Evolutionary conservation across 176 grass and related monocot genomes (phyloP), one percentile per base, ranked within the genome.

Genomic region (Carex parvula): DNA sequence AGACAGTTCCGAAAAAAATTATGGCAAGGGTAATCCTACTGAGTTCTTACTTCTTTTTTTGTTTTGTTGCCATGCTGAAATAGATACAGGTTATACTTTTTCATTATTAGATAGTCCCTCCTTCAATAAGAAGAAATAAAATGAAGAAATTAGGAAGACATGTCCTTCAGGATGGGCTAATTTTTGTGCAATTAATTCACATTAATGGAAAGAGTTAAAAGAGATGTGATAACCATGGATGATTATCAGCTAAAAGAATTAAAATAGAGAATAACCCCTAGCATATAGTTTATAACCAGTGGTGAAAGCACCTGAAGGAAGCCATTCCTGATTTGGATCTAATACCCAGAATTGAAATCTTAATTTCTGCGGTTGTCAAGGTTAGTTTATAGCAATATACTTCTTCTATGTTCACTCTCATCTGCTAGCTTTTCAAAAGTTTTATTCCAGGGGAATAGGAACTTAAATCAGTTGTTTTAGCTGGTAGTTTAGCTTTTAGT

Each of bases 261-360:
- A 44, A 42, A 81, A 13, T 32, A 81, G 33, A 61, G 79, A 81
- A 81, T 61, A 81, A 81, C 1, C 55, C 17, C 79, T 63, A 22
- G 59, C 59, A 81, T 81, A 24, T 76, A 55, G 48, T 24, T 24
- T 76, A 30, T 29, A 76, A 54, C 72, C 44, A 76, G 50, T 85
- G 64, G 60, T 32, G 81, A 85, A 73, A 84, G 84, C 77, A 87
- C 91, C 84, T 91, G 87, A 91, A 86, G 44, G 73, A 88, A 81
- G 89, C 83, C 76, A 84, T 94, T 94, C 90, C 81, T 86, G 89
- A 94, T 94, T 91, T 94, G 92, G 80, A 90, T 94, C 92, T 87
- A 94, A 90, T 94, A 69, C 86, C 63, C 86, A 82, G 89, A 88
- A 89, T 90, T 88, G 83, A 86, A 73, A 65, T 90, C 80, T 82